phyloP scores from a whole-genome alignment of 2,329 filamentous ascomycete genomes.

The Pseudodiploospora longispora region DNA sequence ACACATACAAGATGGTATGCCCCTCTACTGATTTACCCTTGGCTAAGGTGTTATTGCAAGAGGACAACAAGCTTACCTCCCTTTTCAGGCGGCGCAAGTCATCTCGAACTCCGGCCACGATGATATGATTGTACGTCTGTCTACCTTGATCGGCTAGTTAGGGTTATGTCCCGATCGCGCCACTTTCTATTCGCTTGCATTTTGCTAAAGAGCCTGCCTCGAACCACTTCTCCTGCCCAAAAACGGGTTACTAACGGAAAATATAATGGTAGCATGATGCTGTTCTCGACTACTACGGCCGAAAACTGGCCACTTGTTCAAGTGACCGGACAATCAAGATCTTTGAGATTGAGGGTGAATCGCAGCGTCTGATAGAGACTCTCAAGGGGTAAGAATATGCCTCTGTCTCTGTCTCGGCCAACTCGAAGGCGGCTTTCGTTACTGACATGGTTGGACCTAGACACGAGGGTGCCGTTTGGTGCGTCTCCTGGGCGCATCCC shows the following conservation, averaged over 20 bases:
- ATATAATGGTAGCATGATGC: constrained; percentile 71
- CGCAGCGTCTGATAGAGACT: constrained; percentile 83
- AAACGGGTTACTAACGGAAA: no score
- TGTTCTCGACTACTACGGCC: constrained; percentile 96
- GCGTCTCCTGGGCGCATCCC: constrained; percentile 93
- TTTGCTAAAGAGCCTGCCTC: no score
- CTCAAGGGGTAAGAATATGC: constrained; percentile 64
- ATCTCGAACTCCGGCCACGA: constrained; percentile 59
- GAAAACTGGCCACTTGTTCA: constrained; percentile 91
- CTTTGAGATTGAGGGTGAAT: constrained; percentile 92
- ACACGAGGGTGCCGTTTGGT: constrained; percentile 97
- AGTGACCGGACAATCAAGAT: constrained; percentile 99
- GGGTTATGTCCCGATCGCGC: neutral
- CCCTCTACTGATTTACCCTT: constrained; percentile 1
- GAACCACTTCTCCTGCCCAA: neutral
- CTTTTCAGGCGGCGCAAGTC: constrained; percentile 32
- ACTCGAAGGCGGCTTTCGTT: neutral
- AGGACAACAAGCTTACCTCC: constrained; percentile 18
- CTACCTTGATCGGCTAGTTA: neutral
- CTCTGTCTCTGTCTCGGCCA: neutral
- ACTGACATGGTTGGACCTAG: constrained; percentile 34
- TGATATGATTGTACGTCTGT: constrained; percentile 91
- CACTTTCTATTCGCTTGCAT: neutral
- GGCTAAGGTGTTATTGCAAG: neutral
- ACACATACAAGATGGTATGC: constrained; percentile 10